Evolutionary conservation across 805 yeast species (phyloP), one percentile per base, ranked within the genome.

Genomic region (Clavispora phyllophila): DNA sequence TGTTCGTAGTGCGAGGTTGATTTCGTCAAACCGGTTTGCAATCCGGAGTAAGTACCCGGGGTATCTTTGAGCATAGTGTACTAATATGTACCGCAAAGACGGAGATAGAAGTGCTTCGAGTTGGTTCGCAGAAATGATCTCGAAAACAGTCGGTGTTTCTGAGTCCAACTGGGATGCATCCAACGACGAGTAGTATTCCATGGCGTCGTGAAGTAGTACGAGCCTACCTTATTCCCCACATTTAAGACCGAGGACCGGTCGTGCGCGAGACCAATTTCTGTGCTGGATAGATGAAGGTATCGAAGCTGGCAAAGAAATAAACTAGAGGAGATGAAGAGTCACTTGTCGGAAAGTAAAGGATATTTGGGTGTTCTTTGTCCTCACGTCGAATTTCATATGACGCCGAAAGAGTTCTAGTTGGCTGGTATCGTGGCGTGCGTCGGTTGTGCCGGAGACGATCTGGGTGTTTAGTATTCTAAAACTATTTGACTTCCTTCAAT

Each of bases 81-180:
- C 87, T 14, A 91, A 62, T 9, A 91, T 72, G 61, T 82, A 90
- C 43, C 96, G 66, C 17, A 89, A 59, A 0, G 96, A 86, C 0
- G 96, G 96, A 0, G 95, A 81, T 26, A 91, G 66, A 43, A 91
- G 70, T 2, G 75, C 68, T 45, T 87, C 87, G 20, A 91, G 73
- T 63, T 91, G 96, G 45, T 76, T 74, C 0, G 96, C 78, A 0
- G 96, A 87, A 10, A 88, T 68, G 39, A 91, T 75, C 68, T 91
- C 99, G 61, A 90, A 91, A 2, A 91, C 68, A 0, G 97, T 89
- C 1, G 98, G 98, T 2, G 82, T 73, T 41, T 79, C 82, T 2
- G 82, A 72, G 54, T 86, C 90, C 49, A 88, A 65, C 37, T 83
- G 78, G 24, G 88, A 72, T 2, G 95, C 87, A 61, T 86, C 88